A percentile compares a stretch with the other conserved stretches of the same genome.
phyloP scores from a whole-genome alignment of 768 basidiomycete genomes.

The Suillus occidentalis region DNA sequence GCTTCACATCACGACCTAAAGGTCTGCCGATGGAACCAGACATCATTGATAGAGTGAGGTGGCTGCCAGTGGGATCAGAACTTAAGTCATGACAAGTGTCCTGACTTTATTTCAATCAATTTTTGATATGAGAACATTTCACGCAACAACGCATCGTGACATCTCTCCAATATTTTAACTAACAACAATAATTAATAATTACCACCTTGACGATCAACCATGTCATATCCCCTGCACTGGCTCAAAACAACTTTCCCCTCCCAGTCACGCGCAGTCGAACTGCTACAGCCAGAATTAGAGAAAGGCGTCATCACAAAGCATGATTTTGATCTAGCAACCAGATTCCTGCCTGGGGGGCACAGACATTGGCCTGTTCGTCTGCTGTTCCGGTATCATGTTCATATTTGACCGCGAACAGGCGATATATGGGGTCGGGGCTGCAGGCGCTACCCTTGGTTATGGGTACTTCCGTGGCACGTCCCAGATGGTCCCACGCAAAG shows the following conservation, averaged over 20 bases:
- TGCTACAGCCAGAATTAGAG: slow-evolving; percentile 32
- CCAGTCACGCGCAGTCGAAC: slow-evolving; percentile 32
- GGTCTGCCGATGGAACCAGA: slow-evolving; percentile 18
- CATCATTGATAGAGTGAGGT: not conserved
- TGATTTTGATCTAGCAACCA: slow-evolving; percentile 56
- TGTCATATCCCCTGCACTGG: slow-evolving; percentile 38
- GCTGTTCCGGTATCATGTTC: slow-evolving; percentile 11
- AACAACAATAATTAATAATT: not conserved
- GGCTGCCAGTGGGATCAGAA: not conserved
- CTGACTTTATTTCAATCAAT: not conserved
- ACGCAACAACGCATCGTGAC: not conserved
- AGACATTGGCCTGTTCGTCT: slow-evolving; percentile 44
- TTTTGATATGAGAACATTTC: slow-evolving; percentile 1
- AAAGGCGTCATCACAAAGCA: slow-evolving; percentile 31
- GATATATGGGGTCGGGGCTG: slow-evolving; percentile 22
- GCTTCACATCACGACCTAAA: slow-evolving; percentile 29
- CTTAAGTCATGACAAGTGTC: too few relatives aligned
- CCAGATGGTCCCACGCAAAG: slow-evolving; percentile 29
- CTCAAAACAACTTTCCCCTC: slow-evolving; percentile 46
- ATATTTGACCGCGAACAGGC: slow-evolving; percentile 13
- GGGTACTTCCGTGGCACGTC: slow-evolving; percentile 26
- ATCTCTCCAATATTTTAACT: not conserved
- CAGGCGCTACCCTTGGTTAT: slow-evolving; percentile 27
- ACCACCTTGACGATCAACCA: slow-evolving; percentile 8
- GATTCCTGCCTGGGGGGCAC: slow-evolving; percentile 53